Evolutionary conservation across 352 stramenopile genomes (phyloP).

Genomic region (Phytophthora pistaciae): DNA sequence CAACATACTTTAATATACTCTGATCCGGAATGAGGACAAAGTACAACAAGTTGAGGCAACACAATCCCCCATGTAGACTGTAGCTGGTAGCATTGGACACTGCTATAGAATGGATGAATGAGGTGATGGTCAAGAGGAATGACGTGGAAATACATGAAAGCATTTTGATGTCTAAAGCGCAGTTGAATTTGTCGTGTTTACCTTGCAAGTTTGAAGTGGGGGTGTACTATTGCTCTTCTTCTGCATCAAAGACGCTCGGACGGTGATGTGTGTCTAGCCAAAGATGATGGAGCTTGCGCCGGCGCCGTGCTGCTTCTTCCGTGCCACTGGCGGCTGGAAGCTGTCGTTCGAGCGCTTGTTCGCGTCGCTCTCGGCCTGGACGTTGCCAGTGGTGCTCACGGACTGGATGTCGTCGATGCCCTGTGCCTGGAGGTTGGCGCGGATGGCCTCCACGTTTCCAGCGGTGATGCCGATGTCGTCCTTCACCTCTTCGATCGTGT

Average conservation of each 20-base stretch:
- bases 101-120: too few species aligned
- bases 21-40: conserved; percentile 75
- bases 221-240: background rate
- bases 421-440: conserved; percentile 78
- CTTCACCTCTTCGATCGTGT: conserved; percentile 89
- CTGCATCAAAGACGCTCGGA: background rate
- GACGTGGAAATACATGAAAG: background rate
- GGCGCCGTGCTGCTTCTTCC: conserved; percentile 85
- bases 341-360: conserved; percentile 63
- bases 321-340: conserved; percentile 65
- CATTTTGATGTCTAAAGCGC: background rate
- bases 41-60: conserved; percentile 57
- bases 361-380: conserved; percentile 56
- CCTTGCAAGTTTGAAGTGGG: background rate
- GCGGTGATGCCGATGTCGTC: conserved; percentile 80
- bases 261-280: conserved; percentile 43
- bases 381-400: conserved; percentile 56
- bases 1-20: conserved; percentile 90
- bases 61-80: conserved; percentile 15
- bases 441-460: conserved; percentile 80
- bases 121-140: background rate
- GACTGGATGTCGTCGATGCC: conserved; percentile 62
- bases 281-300: conserved; percentile 88
- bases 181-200: background rate
- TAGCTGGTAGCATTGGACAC: background rate